Evolutionary conservation across 805 yeast genomes (phyloP).

Genomic region (Myxozyma kluyveri): DNA sequence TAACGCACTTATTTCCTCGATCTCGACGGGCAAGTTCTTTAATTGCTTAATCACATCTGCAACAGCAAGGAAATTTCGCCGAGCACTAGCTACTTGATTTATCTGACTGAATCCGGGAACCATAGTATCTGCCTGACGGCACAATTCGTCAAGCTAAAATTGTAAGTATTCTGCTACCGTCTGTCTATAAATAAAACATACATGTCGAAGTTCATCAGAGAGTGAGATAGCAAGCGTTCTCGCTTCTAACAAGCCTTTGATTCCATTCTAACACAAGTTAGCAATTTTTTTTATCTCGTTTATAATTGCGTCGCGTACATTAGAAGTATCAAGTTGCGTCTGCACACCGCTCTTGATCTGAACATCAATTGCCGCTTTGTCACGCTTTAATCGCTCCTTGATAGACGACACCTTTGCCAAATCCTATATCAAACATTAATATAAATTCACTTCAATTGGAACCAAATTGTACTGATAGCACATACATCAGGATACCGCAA

Average conservation of each 20-base stretch:
- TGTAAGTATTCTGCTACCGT: not conserved
- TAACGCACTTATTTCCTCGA: constrained; percentile 51
- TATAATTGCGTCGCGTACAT: constrained; percentile 33
- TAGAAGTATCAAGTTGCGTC: constrained; percentile 56
- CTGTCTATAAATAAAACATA: not conserved
- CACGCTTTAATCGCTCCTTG: constrained; percentile 44
- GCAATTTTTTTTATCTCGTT: not conserved
- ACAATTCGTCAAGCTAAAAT: constrained; percentile 17
- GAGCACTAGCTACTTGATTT: constrained; percentile 52
- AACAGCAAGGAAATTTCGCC: constrained; percentile 70
- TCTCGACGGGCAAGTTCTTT: constrained; percentile 50
- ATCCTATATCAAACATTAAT: constrained; percentile 26
- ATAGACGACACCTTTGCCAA: constrained; percentile 39
- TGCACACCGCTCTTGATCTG: constrained; percentile 71
- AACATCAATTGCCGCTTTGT: constrained; percentile 70
- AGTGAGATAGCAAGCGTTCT: constrained; percentile 1
- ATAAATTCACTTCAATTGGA: not conserved
- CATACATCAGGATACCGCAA: constrained; percentile 32
- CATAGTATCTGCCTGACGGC: constrained; percentile 33
- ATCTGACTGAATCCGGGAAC: constrained; percentile 69
- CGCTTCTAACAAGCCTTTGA: constrained; percentile 8
- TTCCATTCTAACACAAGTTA: constrained; percentile 11
- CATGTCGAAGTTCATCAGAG: constrained; percentile 6
- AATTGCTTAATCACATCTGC: constrained; percentile 64
- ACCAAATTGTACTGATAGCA: not conserved